Percentiles rank a stretch among this genome's conserved stretches.
These are phyloP conservation scores for Crithidia mellificae DNA, from an alignment of 208 protist species.

Conservation along the genomic window DNA sequence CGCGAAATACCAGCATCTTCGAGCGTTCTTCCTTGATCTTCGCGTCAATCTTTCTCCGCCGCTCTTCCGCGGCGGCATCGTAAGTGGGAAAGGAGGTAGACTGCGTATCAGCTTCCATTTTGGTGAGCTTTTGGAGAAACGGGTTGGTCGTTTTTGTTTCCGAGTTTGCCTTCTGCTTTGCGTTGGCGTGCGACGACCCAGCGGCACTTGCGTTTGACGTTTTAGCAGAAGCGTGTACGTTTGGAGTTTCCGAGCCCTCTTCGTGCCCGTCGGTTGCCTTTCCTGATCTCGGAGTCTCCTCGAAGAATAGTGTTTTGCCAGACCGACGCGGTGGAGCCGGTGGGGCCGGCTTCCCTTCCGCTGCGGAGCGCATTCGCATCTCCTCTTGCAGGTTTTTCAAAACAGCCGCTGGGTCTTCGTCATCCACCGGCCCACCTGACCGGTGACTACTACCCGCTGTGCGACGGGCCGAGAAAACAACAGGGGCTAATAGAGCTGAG, in stretches of 20 bases:
- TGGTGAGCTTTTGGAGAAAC: constrained; percentile 63
- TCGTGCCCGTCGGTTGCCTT: background rate
- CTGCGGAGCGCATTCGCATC: constrained; percentile 27
- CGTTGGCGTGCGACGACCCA: background rate
- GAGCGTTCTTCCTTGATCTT: constrained; percentile 73
- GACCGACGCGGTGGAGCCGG: constrained; percentile 35
- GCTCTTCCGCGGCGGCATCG: constrained; percentile 43
- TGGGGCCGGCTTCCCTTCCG: constrained; percentile 30
- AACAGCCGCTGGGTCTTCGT: constrained; percentile 52
- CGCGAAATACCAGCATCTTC: constrained; percentile 81
- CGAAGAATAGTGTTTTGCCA: constrained; percentile 52
- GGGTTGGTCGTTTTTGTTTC: constrained; percentile 23
- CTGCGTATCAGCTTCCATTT: constrained; percentile 59
- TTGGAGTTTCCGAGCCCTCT: too few species aligned
- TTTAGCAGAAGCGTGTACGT: background rate
- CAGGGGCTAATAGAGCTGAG: background rate
- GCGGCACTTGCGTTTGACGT: background rate
- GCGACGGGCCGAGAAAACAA: constrained; percentile 1
- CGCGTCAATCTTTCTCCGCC: constrained; percentile 46
- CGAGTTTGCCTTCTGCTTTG: background rate
- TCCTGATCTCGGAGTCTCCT: background rate
- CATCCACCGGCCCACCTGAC: constrained; percentile 7
- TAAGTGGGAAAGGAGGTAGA: constrained; percentile 55
- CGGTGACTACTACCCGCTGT: background rate
- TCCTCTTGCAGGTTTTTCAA: constrained; percentile 45